phyloP scores from a whole-genome alignment of 164 flowering plant genomes.

The Liquidambar formosana region DNA sequence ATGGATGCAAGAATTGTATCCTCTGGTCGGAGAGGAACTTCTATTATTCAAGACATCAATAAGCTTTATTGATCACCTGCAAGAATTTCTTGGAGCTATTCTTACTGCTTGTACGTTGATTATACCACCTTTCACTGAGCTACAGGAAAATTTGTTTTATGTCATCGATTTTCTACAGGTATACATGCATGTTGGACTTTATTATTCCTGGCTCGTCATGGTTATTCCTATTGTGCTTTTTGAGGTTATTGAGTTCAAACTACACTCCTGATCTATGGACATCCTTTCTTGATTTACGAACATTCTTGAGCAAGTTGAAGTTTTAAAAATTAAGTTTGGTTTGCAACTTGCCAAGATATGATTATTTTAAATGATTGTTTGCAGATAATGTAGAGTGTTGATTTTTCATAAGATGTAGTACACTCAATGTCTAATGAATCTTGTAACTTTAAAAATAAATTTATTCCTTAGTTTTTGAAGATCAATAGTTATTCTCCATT shows the following conservation, averaged over 20 bases:
- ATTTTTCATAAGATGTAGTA: background rate
- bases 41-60: constrained; percentile 80
- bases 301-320: background rate
- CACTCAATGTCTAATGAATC: background rate
- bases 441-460: background rate
- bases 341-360: background rate
- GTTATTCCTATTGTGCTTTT: background rate
- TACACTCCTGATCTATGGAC: too few species aligned
- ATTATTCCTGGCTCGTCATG: background rate
- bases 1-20: constrained; percentile 90
- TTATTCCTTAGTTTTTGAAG: too few species aligned
- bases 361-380: background rate
- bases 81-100: constrained; percentile 74
- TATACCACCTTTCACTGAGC: constrained; percentile 63
- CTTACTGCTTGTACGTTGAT: constrained; percentile 63
- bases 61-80: constrained; percentile 92
- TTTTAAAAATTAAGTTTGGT: background rate
- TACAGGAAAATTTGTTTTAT: constrained; percentile 54
- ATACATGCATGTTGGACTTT: background rate
- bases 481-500: too few species aligned
- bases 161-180: constrained; percentile 72
- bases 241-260: background rate
- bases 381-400: background rate
- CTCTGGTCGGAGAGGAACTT: constrained; percentile 54
- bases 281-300: background rate